Base-by-base conservation (phyloP, 495 filamentous ascomycete species). In the Daldinia grandis region DNA sequence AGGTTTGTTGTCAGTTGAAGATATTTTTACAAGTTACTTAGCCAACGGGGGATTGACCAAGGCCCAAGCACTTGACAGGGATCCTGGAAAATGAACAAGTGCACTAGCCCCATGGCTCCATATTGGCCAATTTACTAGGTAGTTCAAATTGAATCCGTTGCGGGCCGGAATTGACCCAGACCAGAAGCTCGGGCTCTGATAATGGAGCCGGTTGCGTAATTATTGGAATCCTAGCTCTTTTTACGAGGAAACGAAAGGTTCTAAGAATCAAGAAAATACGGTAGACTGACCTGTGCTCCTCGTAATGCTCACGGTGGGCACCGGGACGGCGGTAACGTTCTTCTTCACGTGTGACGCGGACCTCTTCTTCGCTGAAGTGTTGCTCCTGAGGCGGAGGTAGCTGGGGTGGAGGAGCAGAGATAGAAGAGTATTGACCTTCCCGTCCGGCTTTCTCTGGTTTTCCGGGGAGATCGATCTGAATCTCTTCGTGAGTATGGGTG, bases 391-490 rank as follows among this genome's bases (percentile, higher is more conserved):
- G 89, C 76, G 88, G 87, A 84, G 87, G 88, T 83, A 87, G 79
- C 66, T 79, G 80, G 76, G 82, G 85, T 75, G 82, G 82, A 78
- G 82, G 82, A 78, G 81, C 87, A 83, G 88, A 84, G 85, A 86
- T 79, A 78, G 86, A 87, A 83, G 86, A 85, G 83, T 84, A 82
- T 84, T 91, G 87, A 93, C 91, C 94, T 92, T 97, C 93, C 93
- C 92, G 94, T 93, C 93, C 93, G 92, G 91, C 87, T 85, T 78
- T 75, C 61, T 76, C 74, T 78, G 81, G 79, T 76, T 83, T 86
- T 74, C 79, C 76, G 86, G 93, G 91, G 81, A 93, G 87, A 79
- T 91, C 89, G 84, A 90, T 89, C 84, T 95, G 90, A 83, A 91
- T 90, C 88, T 98, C 92, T 89, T 94, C 90, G 68, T 79, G 88